These are phyloP conservation scores for Castanea sativa DNA, from an alignment of 306 rosid genomes.

Conservation along the genomic window DNA sequence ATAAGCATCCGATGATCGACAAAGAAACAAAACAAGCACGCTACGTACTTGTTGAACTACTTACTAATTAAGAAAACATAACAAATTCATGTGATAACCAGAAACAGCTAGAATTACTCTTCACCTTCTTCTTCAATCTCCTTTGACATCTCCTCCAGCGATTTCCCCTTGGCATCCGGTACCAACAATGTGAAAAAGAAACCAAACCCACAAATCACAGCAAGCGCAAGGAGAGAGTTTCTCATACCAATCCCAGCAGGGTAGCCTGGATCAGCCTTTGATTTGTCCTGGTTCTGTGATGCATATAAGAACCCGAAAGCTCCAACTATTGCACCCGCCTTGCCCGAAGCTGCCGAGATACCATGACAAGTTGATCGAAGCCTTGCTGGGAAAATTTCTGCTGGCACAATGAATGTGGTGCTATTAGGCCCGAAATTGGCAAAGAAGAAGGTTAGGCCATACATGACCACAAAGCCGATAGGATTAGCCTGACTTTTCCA, in stretches of 20 bases:
- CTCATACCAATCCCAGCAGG: constrained; percentile 47
- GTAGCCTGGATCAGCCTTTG: constrained; percentile 40
- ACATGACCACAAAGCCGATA: constrained; percentile 42
- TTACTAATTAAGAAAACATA: too few species aligned
- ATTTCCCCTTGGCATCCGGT: constrained; percentile 56
- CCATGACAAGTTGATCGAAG: constrained; percentile 69
- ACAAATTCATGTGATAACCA: too few species aligned
- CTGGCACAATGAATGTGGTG: constrained; percentile 66
- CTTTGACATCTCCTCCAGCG: constrained; percentile 58
- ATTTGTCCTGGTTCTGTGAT: constrained; percentile 31
- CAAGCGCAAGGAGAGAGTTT: constrained; percentile 40
- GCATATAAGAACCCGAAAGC: constrained; percentile 59
- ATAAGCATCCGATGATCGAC: too few species aligned
- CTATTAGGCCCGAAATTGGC: constrained; percentile 81
- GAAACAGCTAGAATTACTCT: not conserved
- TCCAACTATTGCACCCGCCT: constrained; percentile 63
- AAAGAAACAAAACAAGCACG: too few species aligned
- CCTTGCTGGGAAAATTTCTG: constrained; percentile 59
- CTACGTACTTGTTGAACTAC: too few species aligned
- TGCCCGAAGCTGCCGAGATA: constrained; percentile 59
- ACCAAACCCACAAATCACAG: constrained; percentile 43
- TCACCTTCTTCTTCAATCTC: constrained; percentile 35
- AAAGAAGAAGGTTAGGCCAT: constrained; percentile 61
- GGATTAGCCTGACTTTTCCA: constrained; percentile 16
- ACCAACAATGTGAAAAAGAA: constrained; percentile 54